A percentile compares a stretch with the other conserved stretches of the same genome.
phyloP scores from a whole-genome alignment of 2,329 filamentous ascomycete species.

The Curvularia hawaiiensis region DNA sequence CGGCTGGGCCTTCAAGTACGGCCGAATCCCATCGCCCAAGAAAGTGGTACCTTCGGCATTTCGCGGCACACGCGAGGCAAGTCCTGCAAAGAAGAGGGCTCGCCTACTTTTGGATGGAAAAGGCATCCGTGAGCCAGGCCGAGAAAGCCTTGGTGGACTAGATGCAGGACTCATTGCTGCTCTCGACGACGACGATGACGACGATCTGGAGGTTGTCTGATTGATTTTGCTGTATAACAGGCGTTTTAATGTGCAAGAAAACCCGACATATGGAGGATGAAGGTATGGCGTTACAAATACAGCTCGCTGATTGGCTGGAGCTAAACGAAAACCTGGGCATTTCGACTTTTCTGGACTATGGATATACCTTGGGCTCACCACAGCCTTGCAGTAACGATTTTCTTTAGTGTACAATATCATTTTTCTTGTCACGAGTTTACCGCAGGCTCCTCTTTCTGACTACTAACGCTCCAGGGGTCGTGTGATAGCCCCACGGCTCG shows the following conservation, averaged over 20 bases:
- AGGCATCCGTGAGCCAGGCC: constrained; percentile 55
- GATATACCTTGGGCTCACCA: constrained; percentile 17
- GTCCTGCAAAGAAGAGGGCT: constrained; percentile 55
- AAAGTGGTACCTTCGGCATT: constrained; percentile 31
- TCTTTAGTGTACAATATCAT: constrained; percentile 23
- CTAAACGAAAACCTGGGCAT: constrained; percentile 37
- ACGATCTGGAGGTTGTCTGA: constrained; percentile 54
- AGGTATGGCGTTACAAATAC: constrained; percentile 25
- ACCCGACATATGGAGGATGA: constrained; percentile 6
- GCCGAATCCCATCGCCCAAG: constrained; percentile 45
- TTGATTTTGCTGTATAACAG: constrained; percentile 7
- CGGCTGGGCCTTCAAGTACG: constrained; percentile 55
- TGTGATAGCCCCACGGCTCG: background rate
- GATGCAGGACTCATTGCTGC: constrained; percentile 44
- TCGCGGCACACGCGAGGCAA: constrained; percentile 39
- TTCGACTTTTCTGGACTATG: constrained; percentile 27
- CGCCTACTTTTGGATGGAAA: constrained; percentile 54
- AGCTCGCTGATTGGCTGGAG: constrained; percentile 35
- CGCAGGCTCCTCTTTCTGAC: background rate
- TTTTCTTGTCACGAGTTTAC: constrained; percentile 34
- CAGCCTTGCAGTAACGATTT: constrained; percentile 26
- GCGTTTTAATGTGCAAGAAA: constrained; percentile 8
- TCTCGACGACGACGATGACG: constrained; percentile 52
- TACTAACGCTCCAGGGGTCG: background rate
- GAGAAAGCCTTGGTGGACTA: constrained; percentile 50